These are phyloP conservation scores for Podila clonocystis DNA, from an alignment of 192 early-diverging fungal genomes.

Conservation along the genomic window DNA sequence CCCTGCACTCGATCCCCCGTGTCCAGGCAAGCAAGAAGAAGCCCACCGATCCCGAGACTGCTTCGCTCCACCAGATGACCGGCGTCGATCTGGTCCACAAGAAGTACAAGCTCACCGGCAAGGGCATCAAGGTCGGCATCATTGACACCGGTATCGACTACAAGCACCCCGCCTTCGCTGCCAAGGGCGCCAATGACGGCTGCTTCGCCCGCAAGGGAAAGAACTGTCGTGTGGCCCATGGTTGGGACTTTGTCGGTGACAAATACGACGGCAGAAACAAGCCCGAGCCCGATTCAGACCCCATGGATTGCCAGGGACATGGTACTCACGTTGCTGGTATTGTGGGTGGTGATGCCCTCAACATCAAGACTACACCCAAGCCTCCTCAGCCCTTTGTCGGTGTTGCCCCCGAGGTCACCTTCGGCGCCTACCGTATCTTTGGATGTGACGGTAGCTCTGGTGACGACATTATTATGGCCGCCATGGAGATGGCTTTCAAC, in stretches of 20 bases:
- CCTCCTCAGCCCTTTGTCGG: slow-evolving; percentile 65
- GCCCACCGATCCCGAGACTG: slow-evolving; percentile 23
- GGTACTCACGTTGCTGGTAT: slow-evolving; percentile 78
- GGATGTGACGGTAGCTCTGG: slow-evolving; percentile 75
- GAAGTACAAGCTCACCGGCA: slow-evolving; percentile 47
- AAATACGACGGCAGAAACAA: slow-evolving; percentile 22
- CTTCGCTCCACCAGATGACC: slow-evolving; percentile 53
- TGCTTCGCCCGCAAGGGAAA: slow-evolving; percentile 70
- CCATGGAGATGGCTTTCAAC: slow-evolving; percentile 75
- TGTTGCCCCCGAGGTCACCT: slow-evolving; percentile 84
- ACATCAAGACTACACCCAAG: slow-evolving; percentile 32
- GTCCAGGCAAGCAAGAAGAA: slow-evolving; percentile 13
- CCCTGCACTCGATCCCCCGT: slow-evolving; percentile 37
- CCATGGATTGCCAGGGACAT: slow-evolving; percentile 71
- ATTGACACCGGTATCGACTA: slow-evolving; percentile 69
- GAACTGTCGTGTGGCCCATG: slow-evolving; percentile 64
- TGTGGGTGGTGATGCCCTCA: slow-evolving; percentile 68
- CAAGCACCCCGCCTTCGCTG: slow-evolving; percentile 72
- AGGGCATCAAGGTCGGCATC: slow-evolving; percentile 62
- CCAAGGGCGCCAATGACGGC: slow-evolving; percentile 21
- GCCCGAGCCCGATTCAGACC: slow-evolving; percentile 60
- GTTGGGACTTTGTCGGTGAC: slow-evolving; percentile 72
- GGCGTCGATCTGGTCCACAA: slow-evolving; percentile 51
- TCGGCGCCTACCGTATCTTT: slow-evolving; percentile 86
- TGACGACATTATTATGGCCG: slow-evolving; percentile 80